A percentile compares a stretch with the other conserved stretches of the same genome.
These are phyloP conservation scores for Magnolia sinica DNA, from an alignment of 164 flowering plant species.

Conservation along the genomic window DNA sequence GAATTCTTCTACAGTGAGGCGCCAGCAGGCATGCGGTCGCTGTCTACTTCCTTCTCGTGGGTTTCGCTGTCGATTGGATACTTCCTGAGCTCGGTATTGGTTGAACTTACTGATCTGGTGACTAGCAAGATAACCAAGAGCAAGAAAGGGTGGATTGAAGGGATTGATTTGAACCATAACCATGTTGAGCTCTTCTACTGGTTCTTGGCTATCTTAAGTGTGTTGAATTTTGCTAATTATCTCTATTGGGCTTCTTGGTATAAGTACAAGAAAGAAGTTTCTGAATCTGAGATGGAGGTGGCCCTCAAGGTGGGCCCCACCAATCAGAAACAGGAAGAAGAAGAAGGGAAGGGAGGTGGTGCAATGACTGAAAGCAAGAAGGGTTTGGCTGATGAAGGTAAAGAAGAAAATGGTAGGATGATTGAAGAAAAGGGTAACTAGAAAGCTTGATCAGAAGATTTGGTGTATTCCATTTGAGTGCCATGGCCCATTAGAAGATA, in stretches of 20 bases:
- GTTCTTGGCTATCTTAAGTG: constrained; percentile 60
- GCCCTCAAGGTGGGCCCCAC: neutral
- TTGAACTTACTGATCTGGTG: constrained; percentile 40
- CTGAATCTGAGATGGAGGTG: neutral
- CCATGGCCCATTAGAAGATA: no score
- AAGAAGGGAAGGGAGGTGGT: neutral
- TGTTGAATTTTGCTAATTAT: constrained; percentile 49
- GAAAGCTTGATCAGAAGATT: no score
- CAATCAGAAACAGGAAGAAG: neutral
- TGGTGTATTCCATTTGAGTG: no score
- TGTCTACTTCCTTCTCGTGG: constrained; percentile 59
- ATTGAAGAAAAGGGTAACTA: no score
- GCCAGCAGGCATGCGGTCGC: constrained; percentile 58
- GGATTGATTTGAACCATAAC: constrained; percentile 38
- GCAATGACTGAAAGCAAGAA: neutral
- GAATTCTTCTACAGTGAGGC: constrained; percentile 74
- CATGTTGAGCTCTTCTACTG: constrained; percentile 58
- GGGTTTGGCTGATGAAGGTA: no score
- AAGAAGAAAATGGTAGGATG: no score
- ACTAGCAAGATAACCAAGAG: constrained; percentile 37
- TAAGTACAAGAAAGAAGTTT: constrained; percentile 41
- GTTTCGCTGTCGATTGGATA: constrained; percentile 56
- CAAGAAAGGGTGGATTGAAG: constrained; percentile 54
- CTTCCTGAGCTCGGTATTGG: constrained; percentile 57
- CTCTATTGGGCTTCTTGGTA: constrained; percentile 60